These are phyloP conservation scores for Fusarium sp. DNA, from an alignment of 2,329 filamentous ascomycete genomes.

Conservation along the genomic window DNA sequence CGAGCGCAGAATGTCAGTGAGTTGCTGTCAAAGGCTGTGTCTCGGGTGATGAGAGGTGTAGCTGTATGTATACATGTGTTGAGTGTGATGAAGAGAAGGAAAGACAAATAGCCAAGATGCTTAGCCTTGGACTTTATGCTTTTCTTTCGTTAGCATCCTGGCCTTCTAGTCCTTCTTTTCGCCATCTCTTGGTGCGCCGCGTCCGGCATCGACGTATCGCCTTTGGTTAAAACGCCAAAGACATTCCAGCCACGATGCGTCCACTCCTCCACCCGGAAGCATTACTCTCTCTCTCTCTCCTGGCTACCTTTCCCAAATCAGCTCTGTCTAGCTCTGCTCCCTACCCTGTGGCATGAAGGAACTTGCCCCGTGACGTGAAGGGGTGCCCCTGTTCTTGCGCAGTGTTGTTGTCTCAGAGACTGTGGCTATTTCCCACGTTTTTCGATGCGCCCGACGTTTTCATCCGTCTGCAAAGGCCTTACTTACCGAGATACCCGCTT, in stretches of 20 bases:
- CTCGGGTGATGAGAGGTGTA: neutral
- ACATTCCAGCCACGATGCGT: slow-evolving; percentile 35
- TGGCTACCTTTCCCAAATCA: neutral
- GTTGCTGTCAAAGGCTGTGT: slow-evolving; percentile 2
- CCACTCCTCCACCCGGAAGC: slow-evolving; percentile 21
- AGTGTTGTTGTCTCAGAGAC: slow-evolving; percentile 9
- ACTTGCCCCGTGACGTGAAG: too few relatives aligned
- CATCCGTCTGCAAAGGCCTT: neutral
- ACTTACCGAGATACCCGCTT: neutral
- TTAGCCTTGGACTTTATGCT: slow-evolving; percentile 13
- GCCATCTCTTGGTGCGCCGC: slow-evolving; percentile 5
- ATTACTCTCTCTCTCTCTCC: slow-evolving; percentile 29
- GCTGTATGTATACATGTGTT: slow-evolving; percentile 10
- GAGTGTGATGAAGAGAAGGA: neutral
- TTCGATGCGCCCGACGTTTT: slow-evolving; percentile 3
- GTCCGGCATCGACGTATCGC: slow-evolving; percentile 20
- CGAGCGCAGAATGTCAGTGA: slow-evolving; percentile 3
- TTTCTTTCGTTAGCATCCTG: neutral
- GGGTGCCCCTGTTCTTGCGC: slow-evolving; percentile 2
- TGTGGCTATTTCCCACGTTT: neutral
- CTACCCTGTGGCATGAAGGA: too few relatives aligned
- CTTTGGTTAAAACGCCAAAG: slow-evolving; percentile 9
- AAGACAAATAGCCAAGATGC: slow-evolving; percentile 8
- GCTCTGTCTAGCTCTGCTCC: too few relatives aligned
- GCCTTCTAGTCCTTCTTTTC: neutral